Percentiles rank a stretch among this genome's conserved stretches.
Evolutionary conservation across 495 filamentous ascomycete genomes (phyloP).

Genomic region (Emericellopsis terricola): DNA sequence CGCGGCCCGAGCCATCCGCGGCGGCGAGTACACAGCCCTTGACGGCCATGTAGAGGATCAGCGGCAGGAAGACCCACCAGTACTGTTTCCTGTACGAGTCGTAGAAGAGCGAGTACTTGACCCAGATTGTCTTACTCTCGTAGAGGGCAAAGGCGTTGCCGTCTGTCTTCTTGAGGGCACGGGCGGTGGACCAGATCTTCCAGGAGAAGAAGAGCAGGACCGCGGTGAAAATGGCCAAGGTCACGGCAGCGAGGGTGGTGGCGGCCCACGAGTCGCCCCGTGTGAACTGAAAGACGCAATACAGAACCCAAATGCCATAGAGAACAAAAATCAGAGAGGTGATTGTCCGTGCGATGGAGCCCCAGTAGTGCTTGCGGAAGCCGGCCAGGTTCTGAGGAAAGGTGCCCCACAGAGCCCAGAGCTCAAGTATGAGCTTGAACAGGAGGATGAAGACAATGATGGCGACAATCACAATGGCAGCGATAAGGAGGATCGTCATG

Average conservation of each 20-base stretch:
- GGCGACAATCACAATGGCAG: constrained; percentile 68
- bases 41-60: constrained; percentile 82
- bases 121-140: constrained; percentile 80
- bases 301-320: constrained; percentile 90
- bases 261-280: constrained; percentile 93
- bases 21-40: constrained; percentile 79
- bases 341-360: constrained; percentile 69
- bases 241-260: constrained; percentile 67
- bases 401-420: constrained; percentile 75
- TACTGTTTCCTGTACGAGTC: constrained; percentile 82
- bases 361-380: constrained; percentile 96
- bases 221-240: constrained; percentile 60
- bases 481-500: constrained; percentile 85
- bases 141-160: constrained; percentile 60
- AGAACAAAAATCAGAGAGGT: constrained; percentile 80
- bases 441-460: constrained; percentile 78
- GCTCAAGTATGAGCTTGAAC: constrained; percentile 80
- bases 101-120: constrained; percentile 94
- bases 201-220: constrained; percentile 62
- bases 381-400: constrained; percentile 66
- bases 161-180: constrained; percentile 50
- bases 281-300: constrained; percentile 90
- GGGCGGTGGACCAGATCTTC: constrained; percentile 65
- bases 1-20: constrained; percentile 69
- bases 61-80: constrained; percentile 93